Evolutionary conservation across 148 eudicot genomes (phyloP).

Genomic region (Cornus kousa): DNA sequence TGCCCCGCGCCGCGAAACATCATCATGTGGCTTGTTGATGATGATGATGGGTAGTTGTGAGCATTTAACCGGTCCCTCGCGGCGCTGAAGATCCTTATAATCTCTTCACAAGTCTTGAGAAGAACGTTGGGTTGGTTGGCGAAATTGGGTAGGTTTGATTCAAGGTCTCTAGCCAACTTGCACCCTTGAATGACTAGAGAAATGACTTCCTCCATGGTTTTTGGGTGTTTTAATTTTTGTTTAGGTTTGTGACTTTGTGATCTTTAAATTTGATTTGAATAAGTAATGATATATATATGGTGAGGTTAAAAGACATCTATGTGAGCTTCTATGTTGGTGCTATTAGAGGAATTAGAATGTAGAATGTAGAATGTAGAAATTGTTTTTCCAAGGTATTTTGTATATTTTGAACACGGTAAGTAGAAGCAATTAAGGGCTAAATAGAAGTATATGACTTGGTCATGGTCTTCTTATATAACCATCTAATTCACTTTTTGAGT

Average conservation of each 20-base stretch:
- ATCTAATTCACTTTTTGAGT: not conserved
- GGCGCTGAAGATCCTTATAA: slow-evolving; percentile 29
- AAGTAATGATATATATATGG: slow-evolving; percentile 9
- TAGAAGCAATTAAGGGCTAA: slow-evolving; percentile 7
- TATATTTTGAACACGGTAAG: slow-evolving; percentile 20
- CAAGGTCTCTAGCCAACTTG: slow-evolving; percentile 46
- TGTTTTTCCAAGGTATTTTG: slow-evolving; percentile 39
- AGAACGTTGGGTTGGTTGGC: slow-evolving; percentile 26
- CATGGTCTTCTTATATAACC: slow-evolving; percentile 22
- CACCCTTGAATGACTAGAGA: slow-evolving; percentile 39
- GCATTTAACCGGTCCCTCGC: slow-evolving; percentile 26
- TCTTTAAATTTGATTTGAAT: not conserved
- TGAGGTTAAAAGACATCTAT: not conserved
- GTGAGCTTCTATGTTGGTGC: slow-evolving; percentile 14
- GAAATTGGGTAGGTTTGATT: slow-evolving; percentile 33
- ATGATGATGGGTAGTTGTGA: slow-evolving; percentile 4
- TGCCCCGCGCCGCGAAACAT: not conserved
- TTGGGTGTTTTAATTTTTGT: not conserved
- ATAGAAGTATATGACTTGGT: slow-evolving; percentile 40
- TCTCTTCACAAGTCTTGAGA: slow-evolving; percentile 40
- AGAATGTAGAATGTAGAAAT: not conserved
- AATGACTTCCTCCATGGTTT: slow-evolving; percentile 41
- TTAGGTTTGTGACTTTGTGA: not conserved
- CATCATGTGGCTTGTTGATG: not conserved
- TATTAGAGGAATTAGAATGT: not conserved